Base-by-base conservation (phyloP, 495 filamentous ascomycete species). In the Aspergillus diversus region DNA sequence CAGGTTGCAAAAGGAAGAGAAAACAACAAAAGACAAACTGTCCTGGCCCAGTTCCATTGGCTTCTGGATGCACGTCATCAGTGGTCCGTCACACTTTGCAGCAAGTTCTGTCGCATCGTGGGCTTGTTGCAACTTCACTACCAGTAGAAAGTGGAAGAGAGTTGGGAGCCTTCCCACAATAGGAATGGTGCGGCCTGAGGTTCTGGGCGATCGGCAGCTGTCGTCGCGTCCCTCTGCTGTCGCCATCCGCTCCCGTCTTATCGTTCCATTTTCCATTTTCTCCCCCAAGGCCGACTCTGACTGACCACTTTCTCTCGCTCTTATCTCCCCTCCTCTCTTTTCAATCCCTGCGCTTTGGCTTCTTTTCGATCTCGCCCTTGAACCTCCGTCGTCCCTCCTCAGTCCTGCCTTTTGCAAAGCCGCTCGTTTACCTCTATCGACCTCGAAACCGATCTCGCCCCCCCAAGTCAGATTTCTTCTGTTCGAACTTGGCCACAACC, bases 221-320 rank as follows among this genome's bases (percentile, higher is more conserved):
- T 65, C 66, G 66, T 61, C 39, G 39, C 39, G 39, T 43, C 39
- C 39, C 63, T 57, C 59, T 51, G 21, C 61, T 63, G 65, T 67
- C 62, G 62, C 66, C 66, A 68, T 64, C 67, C 61, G 55, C 59
- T 66, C 49, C 63, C 64, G 64, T 61, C 67, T 69, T 66, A 69
- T 69, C 67, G 57, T 52, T 42, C 46, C 33, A 39, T 34, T 33
- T 60, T 58, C 57, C 34, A 49, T 49, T 64, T 56, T 62, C 35
- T 27, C 39, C 42, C 61, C 35, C 55, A 37, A 50, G 6, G 11
- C n/a, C 17, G 47, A 21, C 49, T 35, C 50, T n/a, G 34, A 55
- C 57, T 67, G 61, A 52, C 55, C 43, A 55, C 50, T 37, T 42
- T 50, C 33, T 51, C 43, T 33, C 39, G 35, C 50, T 33, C 63